Evolutionary conservation across 2,329 filamentous ascomycete species (phyloP).

Genomic region (Leptographium flavum): DNA sequence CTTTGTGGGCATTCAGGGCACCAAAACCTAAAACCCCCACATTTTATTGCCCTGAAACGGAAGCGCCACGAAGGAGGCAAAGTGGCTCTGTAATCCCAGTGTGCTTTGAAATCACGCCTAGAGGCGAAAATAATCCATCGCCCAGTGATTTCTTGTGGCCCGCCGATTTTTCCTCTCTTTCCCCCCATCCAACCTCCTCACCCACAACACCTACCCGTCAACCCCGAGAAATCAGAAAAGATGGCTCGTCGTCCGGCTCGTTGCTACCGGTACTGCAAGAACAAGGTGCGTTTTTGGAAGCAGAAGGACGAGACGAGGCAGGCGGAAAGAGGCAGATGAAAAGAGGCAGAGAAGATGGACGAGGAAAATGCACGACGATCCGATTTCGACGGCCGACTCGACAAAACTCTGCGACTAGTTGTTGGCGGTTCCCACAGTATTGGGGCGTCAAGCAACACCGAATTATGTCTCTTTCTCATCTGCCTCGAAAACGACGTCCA

Average conservation of each 20-base stretch:
- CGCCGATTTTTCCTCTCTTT: slow-evolving; percentile 12
- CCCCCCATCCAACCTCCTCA: slow-evolving; percentile 23
- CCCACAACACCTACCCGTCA: slow-evolving; percentile 10
- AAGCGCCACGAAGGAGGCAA: slow-evolving; percentile 8
- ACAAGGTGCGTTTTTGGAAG: slow-evolving; percentile 62
- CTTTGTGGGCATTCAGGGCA: slow-evolving; percentile 8
- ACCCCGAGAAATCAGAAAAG: slow-evolving; percentile 44
- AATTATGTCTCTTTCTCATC: not conserved
- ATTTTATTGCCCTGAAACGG: slow-evolving; percentile 9
- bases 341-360: not conserved
- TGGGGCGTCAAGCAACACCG: too few relatives aligned
- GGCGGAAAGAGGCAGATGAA: not conserved
- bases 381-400: too few relatives aligned
- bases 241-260: slow-evolving; percentile 99
- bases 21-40: slow-evolving; percentile 24
- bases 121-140: slow-evolving; percentile 7
- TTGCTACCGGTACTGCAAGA: slow-evolving; percentile 99
- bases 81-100: slow-evolving; percentile 2
- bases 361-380: too few relatives aligned
- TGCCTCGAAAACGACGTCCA: not conserved
- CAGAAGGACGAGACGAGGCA: not conserved
- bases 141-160: slow-evolving; percentile 1
- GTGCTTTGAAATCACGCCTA: slow-evolving; percentile 41
- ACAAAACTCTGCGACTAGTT: too few relatives aligned
- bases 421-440: too few relatives aligned